Percentiles rank a stretch among this genome's conserved stretches.
These are phyloP conservation scores for Dothiorella sarmentorum DNA, from an alignment of 2,329 filamentous ascomycete species.

Conservation along the genomic window DNA sequence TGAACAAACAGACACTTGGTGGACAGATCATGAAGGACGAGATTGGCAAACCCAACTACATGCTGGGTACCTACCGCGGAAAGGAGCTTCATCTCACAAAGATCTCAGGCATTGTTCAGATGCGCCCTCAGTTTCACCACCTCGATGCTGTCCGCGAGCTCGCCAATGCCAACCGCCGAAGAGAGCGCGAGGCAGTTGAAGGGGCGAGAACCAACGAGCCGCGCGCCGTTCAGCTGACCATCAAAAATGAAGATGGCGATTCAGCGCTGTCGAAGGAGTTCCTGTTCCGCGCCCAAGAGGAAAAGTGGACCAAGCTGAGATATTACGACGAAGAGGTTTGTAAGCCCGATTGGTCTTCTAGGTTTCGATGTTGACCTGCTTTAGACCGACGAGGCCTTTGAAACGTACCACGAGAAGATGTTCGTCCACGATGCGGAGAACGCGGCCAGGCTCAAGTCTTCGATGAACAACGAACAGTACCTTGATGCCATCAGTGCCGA, in stretches of 20 bases:
- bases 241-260: constrained; percentile 71
- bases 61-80: constrained; percentile 86
- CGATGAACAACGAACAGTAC: constrained; percentile 57
- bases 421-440: constrained; percentile 50
- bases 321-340: constrained; percentile 76
- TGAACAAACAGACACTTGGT: constrained; percentile 79
- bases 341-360: not conserved
- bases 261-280: constrained; percentile 72
- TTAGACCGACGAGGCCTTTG: constrained; percentile 66
- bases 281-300: constrained; percentile 73
- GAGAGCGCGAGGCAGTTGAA: constrained; percentile 46
- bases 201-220: constrained; percentile 52
- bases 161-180: constrained; percentile 49
- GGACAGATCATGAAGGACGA: constrained; percentile 71
- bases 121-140: constrained; percentile 90
- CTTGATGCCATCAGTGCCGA: constrained; percentile 61
- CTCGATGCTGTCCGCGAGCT: constrained; percentile 80
- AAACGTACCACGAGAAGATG: constrained; percentile 70
- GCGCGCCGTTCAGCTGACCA: constrained; percentile 79
- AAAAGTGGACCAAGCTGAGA: constrained; percentile 74
- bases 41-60: constrained; percentile 71
- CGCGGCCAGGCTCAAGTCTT: constrained; percentile 50
- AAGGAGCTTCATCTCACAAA: constrained; percentile 83
- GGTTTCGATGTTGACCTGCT: not conserved
- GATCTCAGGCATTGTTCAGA: constrained; percentile 76